These are phyloP conservation scores for Xylariaceae sp. DNA, from an alignment of 2,329 filamentous ascomycete species.

Conservation along the genomic window DNA sequence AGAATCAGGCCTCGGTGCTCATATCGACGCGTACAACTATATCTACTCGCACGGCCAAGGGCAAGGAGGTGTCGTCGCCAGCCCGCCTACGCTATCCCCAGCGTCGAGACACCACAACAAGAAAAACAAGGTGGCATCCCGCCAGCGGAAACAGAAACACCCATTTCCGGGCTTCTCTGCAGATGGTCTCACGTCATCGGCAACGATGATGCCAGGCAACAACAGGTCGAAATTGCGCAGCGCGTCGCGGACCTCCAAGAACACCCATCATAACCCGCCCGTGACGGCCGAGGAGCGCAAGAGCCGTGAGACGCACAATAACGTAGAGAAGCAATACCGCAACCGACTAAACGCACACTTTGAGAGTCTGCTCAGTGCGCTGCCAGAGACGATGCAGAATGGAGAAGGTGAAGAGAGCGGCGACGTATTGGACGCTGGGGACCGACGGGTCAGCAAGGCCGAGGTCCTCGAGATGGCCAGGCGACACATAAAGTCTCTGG, in stretches of 20 bases:
- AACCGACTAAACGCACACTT: conserved; percentile 44
- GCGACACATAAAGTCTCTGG: conserved; percentile 38
- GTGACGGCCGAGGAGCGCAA: conserved; percentile 31
- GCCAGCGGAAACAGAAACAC: conserved; percentile 19
- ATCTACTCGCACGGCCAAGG: conserved; percentile 26
- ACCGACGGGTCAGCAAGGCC: conserved; percentile 38
- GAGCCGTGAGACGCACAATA: conserved; percentile 39
- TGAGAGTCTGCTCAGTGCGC: conserved; percentile 38
- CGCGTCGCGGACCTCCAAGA: conserved; percentile 33
- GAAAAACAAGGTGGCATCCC: conserved; percentile 20
- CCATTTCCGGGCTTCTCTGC: conserved; percentile 19
- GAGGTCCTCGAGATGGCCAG: conserved; percentile 43
- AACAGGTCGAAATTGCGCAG: conserved; percentile 31
- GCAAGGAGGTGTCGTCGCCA: conserved; percentile 16
- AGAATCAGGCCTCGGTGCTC: conserved; percentile 21
- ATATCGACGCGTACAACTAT: conserved; percentile 24
- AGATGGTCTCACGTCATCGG: conserved; percentile 6
- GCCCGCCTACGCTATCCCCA: conserved; percentile 20
- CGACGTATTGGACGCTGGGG: conserved; percentile 23
- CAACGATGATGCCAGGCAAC: not conserved
- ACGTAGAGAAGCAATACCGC: conserved; percentile 46
- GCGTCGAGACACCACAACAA: conserved; percentile 18
- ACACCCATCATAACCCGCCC: conserved; percentile 34
- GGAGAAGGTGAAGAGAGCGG: conserved; percentile 27
- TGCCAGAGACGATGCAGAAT: conserved; percentile 35